phyloP scores from a whole-genome alignment of 352 stramenopile species.

The Globisporangium splendens region DNA sequence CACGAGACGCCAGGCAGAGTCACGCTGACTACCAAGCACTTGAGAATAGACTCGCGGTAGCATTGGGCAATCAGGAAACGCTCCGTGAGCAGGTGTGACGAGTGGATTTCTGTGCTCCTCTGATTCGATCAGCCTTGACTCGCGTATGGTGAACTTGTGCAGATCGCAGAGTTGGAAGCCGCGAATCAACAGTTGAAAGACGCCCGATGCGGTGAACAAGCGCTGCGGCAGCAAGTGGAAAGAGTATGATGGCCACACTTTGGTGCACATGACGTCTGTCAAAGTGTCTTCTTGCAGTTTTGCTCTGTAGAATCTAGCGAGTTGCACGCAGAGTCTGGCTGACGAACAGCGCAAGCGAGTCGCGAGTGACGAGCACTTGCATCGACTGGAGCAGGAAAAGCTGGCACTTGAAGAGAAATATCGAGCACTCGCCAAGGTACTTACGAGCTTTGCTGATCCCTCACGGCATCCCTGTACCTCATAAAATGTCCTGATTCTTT shows the following conservation, averaged over 20 bases:
- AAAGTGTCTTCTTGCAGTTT: background rate
- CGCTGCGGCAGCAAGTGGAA: conserved; percentile 7
- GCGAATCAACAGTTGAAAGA: conserved; percentile 17
- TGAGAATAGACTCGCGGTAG: conserved; percentile 21
- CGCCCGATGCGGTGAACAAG: background rate
- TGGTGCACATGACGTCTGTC: background rate
- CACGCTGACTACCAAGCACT: conserved; percentile 21
- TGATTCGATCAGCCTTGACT: background rate
- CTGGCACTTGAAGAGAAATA: conserved; percentile 41
- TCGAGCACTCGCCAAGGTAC: conserved; percentile 29
- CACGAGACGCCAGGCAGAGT: conserved; percentile 24
- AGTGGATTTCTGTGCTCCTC: background rate
- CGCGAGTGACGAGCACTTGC: conserved; percentile 11
- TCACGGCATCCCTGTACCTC: background rate
- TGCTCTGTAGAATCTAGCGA: background rate
- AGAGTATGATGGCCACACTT: background rate
- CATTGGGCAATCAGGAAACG: conserved; percentile 23
- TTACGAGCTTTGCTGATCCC: background rate
- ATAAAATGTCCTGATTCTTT: too few species aligned
- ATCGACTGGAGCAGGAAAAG: conserved; percentile 32
- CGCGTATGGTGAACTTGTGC: background rate
- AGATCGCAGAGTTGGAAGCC: conserved; percentile 23
- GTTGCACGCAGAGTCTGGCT: background rate
- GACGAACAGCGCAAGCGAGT: conserved; percentile 19
- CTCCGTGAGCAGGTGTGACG: conserved; percentile 16